A percentile compares a stretch with the other conserved stretches of the same genome.
Conservation (phyloP, 2,329 filamentous ascomycete species). For the Juglanconis oblonga region DNA sequence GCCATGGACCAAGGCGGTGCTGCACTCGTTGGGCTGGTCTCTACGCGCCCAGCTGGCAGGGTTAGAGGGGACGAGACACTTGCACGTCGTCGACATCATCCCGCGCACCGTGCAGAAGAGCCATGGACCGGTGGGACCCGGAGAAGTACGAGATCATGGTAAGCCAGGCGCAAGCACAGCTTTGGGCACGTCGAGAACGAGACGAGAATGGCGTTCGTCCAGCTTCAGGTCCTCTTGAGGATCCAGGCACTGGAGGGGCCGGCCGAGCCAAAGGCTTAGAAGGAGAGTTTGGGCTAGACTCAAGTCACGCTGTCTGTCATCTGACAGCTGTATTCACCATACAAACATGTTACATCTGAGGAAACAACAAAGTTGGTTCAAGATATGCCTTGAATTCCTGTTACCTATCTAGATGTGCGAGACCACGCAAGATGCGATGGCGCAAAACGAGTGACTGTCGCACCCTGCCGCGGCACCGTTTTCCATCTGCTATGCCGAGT, state of each 20-base stretch:
- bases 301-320: neutral
- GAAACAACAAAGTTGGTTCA: constrained; percentile 1
- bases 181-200: constrained; percentile 20
- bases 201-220: constrained; percentile 18
- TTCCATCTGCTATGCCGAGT: neutral
- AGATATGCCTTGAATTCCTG: constrained; percentile 14
- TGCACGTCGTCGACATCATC: constrained; percentile 45
- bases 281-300: neutral
- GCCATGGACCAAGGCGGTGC: constrained; percentile 49
- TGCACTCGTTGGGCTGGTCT: constrained; percentile 42
- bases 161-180: constrained; percentile 7
- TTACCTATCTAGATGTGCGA: constrained; percentile 17
- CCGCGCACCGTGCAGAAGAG: constrained; percentile 46
- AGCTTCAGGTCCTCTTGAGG: neutral
- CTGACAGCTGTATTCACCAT: too few species aligned
- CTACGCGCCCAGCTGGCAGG: constrained; percentile 33
- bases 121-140: constrained; percentile 37
- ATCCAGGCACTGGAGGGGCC: neutral
- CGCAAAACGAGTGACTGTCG: constrained; percentile 1
- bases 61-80: constrained; percentile 28
- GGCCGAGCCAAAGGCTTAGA: neutral
- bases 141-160: constrained; percentile 30
- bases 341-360: neutral
- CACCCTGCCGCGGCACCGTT: neutral
- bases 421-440: constrained; percentile 6